Conservation (phyloP, 164 flowering plant genomes). For the Taxillus chinensis region DNA sequence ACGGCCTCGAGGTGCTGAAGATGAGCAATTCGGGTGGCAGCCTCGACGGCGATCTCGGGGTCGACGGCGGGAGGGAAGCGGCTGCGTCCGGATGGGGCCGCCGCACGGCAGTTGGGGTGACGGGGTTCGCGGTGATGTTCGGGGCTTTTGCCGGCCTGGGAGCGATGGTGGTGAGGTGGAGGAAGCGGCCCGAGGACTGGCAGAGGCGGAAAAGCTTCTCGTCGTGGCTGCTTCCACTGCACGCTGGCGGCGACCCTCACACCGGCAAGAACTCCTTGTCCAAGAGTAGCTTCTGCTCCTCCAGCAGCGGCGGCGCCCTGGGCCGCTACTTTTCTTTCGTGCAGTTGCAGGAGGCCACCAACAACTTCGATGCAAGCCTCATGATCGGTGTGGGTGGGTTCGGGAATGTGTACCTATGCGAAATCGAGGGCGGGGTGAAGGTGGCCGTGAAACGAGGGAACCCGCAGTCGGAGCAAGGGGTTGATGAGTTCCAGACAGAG, state of each 20-base stretch:
- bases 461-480: slow-evolving; percentile 6
- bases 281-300: slow-evolving; percentile 40
- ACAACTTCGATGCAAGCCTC: slow-evolving; percentile 39
- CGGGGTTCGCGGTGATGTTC: slow-evolving; percentile 75
- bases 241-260: slow-evolving; percentile 60
- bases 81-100: background rate
- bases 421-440: slow-evolving; percentile 2
- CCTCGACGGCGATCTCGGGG: slow-evolving; percentile 67
- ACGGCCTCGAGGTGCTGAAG: slow-evolving; percentile 62
- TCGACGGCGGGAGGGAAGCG: slow-evolving; percentile 24
- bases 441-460: slow-evolving; percentile 7
- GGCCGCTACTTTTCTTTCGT: slow-evolving; percentile 58
- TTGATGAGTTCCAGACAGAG: slow-evolving; percentile 3
- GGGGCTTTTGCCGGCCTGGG: slow-evolving; percentile 79
- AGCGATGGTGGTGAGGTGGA: slow-evolving; percentile 73
- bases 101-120: slow-evolving; percentile 45
- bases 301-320: slow-evolving; percentile 47
- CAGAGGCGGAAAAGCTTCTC: slow-evolving; percentile 74
- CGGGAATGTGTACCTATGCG: slow-evolving; percentile 5
- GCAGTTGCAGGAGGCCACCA: slow-evolving; percentile 56
- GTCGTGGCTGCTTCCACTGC: slow-evolving; percentile 78
- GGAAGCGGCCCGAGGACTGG: slow-evolving; percentile 75
- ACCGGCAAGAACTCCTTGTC: slow-evolving; percentile 38
- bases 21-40: slow-evolving; percentile 67
- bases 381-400: slow-evolving; percentile 41